Base-by-base conservation (phyloP, 1,284 basidiomycete species). In the Golubevia sp. region DNA sequence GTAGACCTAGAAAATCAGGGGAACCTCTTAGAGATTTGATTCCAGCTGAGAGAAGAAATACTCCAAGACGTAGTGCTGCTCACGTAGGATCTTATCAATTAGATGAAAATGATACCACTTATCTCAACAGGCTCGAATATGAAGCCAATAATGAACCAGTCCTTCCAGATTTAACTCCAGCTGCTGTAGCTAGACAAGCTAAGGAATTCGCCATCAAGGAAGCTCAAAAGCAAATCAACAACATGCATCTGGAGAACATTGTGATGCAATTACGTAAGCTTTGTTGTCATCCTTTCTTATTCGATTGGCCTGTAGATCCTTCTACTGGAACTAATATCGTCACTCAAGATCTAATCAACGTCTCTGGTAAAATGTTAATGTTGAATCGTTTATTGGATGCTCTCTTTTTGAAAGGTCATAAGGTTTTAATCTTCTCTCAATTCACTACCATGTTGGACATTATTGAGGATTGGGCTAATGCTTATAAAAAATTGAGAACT, bases 381-480 rank as follows among this genome's bases (percentile, higher is more conserved):
- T 88, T 98, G 0, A 92, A 97, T 71, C 90, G 94, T 11, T 85
- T 99, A 13, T 87, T 99, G 1, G 89, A 90, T 51, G 93, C 90
- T 61, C 85, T 99, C n/a, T 93, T 97, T 84, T 86, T 86, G 23
- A 85, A 89, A 11, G 89, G 88, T 4, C 95, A 97, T 85, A 96
- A 95, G 83, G 95, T 97, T 0, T 86, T 99, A 27, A 84, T 98
- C 34, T 99, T 99, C 85, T 86, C 91, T 62, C 94, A 97, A 85
- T 97, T 99, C 84, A 95, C 91, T 52, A 94, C 91, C 0, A 94
- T 97, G 93, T 86, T 98, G 58, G 92, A 99, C 80, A 92, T 98
- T 68, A 92, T 98, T 63, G 90, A 94, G 56, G 70, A 77, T 27
- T 96, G 93, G 94, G 92, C 93, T 2, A 86, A 85, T 1, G 89